Conservation (phyloP, 2,329 filamentous ascomycete genomes). For the Pestalotiopsis sp. region DNA sequence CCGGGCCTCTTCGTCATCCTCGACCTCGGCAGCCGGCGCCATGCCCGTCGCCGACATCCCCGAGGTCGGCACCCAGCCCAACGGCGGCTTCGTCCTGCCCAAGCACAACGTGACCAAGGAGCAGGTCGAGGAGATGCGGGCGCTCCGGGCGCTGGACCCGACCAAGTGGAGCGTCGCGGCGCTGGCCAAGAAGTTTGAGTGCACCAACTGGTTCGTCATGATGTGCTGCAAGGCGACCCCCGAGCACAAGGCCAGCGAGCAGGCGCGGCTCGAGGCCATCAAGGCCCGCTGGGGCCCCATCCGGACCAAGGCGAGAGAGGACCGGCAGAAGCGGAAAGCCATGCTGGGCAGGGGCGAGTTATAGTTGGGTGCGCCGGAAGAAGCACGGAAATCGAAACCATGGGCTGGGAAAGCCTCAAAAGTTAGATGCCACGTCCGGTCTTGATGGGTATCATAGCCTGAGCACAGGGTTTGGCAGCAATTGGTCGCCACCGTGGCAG, state of each 20-base stretch:
- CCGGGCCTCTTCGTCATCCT: slow-evolving; percentile 27
- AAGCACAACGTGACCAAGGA: slow-evolving; percentile 55
- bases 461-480: neutral
- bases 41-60: neutral
- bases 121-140: slow-evolving; percentile 63
- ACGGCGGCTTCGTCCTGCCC: slow-evolving; percentile 10
- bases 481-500: neutral
- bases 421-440: neutral
- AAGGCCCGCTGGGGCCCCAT: slow-evolving; percentile 61
- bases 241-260: slow-evolving; percentile 50
- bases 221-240: slow-evolving; percentile 55
- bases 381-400: neutral
- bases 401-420: neutral
- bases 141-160: slow-evolving; percentile 56
- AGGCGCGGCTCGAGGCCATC: slow-evolving; percentile 48
- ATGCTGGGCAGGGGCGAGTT: slow-evolving; percentile 56
- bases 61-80: neutral
- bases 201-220: slow-evolving; percentile 59
- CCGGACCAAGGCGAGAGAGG: slow-evolving; percentile 56
- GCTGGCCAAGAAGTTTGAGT: slow-evolving; percentile 58
- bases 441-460: neutral
- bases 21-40: slow-evolving; percentile 7
- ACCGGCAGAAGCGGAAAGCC: slow-evolving; percentile 54
- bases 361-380: slow-evolving; percentile 31
- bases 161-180: slow-evolving; percentile 55